These are phyloP conservation scores for Chiua virens DNA, from an alignment of 768 basidiomycete genomes.

Conservation along the genomic window DNA sequence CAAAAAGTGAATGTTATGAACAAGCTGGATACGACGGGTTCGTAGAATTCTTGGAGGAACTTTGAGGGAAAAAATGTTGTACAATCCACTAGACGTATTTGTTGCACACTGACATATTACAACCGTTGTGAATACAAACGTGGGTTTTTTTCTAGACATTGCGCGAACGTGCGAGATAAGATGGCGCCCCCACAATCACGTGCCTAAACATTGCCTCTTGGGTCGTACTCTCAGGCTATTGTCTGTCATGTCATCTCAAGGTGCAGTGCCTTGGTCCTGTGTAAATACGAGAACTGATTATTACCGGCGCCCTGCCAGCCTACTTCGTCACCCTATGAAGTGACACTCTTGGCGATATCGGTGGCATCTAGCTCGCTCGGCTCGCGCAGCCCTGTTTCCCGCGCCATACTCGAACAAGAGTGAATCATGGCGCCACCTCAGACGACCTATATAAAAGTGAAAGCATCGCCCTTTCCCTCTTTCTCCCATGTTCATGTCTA, in stretches of 20 bases:
- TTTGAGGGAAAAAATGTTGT: slow-evolving; percentile 13
- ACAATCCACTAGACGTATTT: slow-evolving; percentile 28
- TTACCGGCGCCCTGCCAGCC: slow-evolving; percentile 2
- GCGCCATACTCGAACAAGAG: slow-evolving; percentile 15
- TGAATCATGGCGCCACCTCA: slow-evolving; percentile 20
- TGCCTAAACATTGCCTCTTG: slow-evolving; percentile 16
- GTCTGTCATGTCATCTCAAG: slow-evolving; percentile 10
- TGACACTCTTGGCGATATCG: neutral
- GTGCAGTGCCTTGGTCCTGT: slow-evolving; percentile 24
- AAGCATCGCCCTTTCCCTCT: neutral
- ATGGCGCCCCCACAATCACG: slow-evolving; percentile 18
- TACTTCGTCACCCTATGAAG: neutral
- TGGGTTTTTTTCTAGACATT: slow-evolving; percentile 1
- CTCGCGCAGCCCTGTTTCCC: slow-evolving; percentile 14
- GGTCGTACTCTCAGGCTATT: slow-evolving; percentile 2
- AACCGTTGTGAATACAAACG: slow-evolving; percentile 15
- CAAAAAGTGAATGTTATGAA: slow-evolving; percentile 50
- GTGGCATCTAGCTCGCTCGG: slow-evolving; percentile 13
- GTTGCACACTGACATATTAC: slow-evolving; percentile 27
- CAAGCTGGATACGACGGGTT: slow-evolving; percentile 1
- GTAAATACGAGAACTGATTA: slow-evolving; percentile 20
- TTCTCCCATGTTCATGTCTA: slow-evolving; percentile 29
- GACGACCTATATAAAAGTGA: slow-evolving; percentile 33
- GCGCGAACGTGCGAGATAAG: slow-evolving; percentile 24
- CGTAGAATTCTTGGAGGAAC: neutral